A percentile compares a stretch with the other conserved stretches of the same genome.
These are phyloP conservation scores for Colletotrichum godetiae DNA, from an alignment of 2,329 filamentous ascomycete genomes.

Conservation along the genomic window DNA sequence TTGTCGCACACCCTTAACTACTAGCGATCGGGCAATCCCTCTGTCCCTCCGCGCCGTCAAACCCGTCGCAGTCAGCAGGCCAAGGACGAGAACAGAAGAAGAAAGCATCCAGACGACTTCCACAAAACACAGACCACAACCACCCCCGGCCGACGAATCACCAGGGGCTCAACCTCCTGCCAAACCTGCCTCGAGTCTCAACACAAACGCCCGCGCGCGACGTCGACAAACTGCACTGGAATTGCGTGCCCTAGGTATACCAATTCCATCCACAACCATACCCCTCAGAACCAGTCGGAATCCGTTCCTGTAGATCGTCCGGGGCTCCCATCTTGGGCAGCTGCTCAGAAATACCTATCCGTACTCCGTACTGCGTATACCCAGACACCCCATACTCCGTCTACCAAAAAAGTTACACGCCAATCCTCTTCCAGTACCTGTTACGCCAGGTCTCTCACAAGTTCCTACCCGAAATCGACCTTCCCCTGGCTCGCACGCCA, in stretches of 20 bases:
- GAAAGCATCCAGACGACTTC: constrained; percentile 7
- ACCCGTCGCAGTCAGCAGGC: not conserved
- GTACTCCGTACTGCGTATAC: not conserved
- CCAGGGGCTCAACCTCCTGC: constrained; percentile 29
- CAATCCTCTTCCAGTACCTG: constrained; percentile 8
- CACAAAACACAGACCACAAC: too few species aligned
- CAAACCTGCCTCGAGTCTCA: constrained; percentile 19
- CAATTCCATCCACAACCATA: constrained; percentile 9
- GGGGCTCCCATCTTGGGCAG: constrained; percentile 26
- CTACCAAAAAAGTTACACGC: not conserved
- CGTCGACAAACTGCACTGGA: constrained; percentile 8
- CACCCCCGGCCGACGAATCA: constrained; percentile 7
- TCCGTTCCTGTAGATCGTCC: constrained; percentile 30
- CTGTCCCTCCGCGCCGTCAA: not conserved
- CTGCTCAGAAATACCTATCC: not conserved
- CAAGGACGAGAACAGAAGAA: constrained; percentile 7
- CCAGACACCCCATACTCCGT: not conserved
- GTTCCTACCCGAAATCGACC: constrained; percentile 12
- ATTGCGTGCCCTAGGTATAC: constrained; percentile 24
- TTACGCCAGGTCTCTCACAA: not conserved
- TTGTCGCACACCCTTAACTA: not conserved
- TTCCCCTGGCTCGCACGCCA: constrained; percentile 36
- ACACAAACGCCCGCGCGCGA: constrained; percentile 17
- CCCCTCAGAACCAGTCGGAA: constrained; percentile 25
- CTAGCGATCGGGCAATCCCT: not conserved